Conservation (phyloP, 805 yeast species). For the Millerago galiae region DNA sequence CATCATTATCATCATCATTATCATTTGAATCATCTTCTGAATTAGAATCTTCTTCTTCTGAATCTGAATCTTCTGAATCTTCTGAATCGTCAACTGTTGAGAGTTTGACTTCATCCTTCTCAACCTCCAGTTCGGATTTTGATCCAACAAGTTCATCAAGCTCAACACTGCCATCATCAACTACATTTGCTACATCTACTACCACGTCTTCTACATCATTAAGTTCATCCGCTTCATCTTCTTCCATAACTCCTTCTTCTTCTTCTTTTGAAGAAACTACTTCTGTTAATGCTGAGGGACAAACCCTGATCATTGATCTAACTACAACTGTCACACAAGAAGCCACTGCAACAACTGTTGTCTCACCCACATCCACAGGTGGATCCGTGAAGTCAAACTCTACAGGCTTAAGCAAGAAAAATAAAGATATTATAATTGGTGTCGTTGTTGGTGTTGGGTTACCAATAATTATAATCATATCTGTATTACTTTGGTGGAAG, state of each 20-base stretch:
- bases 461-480: constrained; percentile 34
- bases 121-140: neutral
- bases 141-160: neutral
- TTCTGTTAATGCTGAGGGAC: constrained; percentile 7
- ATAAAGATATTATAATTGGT: constrained; percentile 54
- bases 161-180: neutral
- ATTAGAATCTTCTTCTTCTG: neutral
- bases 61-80: neutral
- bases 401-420: constrained; percentile 36
- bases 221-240: neutral
- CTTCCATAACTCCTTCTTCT: neutral
- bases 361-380: neutral
- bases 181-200: neutral
- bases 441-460: constrained; percentile 67
- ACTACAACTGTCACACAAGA: constrained; percentile 14
- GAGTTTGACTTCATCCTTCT: neutral
- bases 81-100: too few relatives aligned
- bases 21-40: neutral
- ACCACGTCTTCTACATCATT: neutral
- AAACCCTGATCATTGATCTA: constrained; percentile 15
- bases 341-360: constrained; percentile 25
- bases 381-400: neutral
- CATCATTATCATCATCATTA: constrained; percentile 2
- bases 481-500: constrained; percentile 8
- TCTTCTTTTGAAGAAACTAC: constrained; percentile 2